Base-by-base conservation (phyloP, 148 eudicot species). In the Talinum fruticosum region DNA sequence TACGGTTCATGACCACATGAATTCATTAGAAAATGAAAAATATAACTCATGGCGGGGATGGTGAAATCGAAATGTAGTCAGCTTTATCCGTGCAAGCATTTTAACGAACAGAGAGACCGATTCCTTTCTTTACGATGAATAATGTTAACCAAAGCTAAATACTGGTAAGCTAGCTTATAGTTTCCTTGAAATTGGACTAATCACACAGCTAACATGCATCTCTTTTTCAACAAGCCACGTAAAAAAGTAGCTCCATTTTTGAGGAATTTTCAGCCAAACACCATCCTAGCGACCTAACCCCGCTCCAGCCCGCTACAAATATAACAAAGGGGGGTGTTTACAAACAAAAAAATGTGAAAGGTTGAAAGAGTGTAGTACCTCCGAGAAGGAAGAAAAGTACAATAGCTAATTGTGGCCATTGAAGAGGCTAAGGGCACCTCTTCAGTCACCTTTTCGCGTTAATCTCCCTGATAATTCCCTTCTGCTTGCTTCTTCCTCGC, bases 321-420 rank as follows among this genome's bases (percentile, higher is more conserved):
- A 37, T 2, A 37, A 37, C 41, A 7, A 37, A 37, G 7, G 7
- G 7, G 41, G 41, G 41, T 3, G 47, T 41, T 15, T 59, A 12
- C 28, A 61, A 69, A n/a, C 33, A n/a, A 15, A 28, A 21, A 35
- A 30, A n/a, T 16, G 2, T 1, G 59, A 16, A 59, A 8, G 24
- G 44, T 62, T 32, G 2, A 62, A 23, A 49, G 19, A 41, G 47
- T 8, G n/a, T 0, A 54, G 49, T 90, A 94, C 98, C 98, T 89
- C 59, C 84, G 88, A 76, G 85, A 83, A 72, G 91, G 88, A 83
- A 90, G 82, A 23, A 82, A 82, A 65, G 86, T 72, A 76, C 71
- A 92, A 78, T 75, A 87, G 72, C 71, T 82, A 78, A 92, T 80
- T 73, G 91, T 82, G 6, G 97, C 95, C 98, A 94, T 94, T 78